Conservation (phyloP, 2,329 filamentous ascomycete genomes). For the Triangularia setosa region DNA sequence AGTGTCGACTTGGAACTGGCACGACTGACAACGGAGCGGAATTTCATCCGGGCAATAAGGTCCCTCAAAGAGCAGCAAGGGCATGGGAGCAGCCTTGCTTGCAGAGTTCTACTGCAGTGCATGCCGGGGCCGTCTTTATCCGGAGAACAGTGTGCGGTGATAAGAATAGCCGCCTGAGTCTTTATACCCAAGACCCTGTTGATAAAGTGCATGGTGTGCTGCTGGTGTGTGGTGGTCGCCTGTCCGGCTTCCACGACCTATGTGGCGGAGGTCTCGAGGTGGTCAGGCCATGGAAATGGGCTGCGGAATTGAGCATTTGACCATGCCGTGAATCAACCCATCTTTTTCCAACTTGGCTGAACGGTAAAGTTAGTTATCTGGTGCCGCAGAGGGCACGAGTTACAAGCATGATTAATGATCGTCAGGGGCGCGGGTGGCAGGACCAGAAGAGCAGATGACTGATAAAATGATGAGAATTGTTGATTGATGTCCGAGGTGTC, state of each 20-base stretch:
- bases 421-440: not conserved
- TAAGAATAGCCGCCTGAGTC: conserved; percentile 3
- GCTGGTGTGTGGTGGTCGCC: not conserved
- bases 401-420: not conserved
- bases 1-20: not conserved
- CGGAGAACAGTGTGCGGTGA: not conserved
- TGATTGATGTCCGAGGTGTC: conserved; percentile 2
- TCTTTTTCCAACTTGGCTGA: not conserved
- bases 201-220: not conserved
- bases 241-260: not conserved
- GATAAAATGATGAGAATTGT: not conserved
- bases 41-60: not conserved
- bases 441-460: not conserved
- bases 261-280: not conserved
- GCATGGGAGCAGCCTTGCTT: not conserved
- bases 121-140: not conserved
- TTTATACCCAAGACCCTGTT: not conserved
- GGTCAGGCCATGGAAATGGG: not conserved
- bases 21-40: not conserved
- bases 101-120: not conserved
- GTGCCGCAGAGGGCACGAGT: not conserved
- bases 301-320: not conserved
- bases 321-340: not conserved
- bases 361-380: not conserved
- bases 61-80: not conserved